A percentile compares a stretch with the other conserved stretches of the same genome.
These are phyloP conservation scores for Rhynchosporium secalis DNA, from an alignment of 2,329 filamentous ascomycete species.

Conservation along the genomic window DNA sequence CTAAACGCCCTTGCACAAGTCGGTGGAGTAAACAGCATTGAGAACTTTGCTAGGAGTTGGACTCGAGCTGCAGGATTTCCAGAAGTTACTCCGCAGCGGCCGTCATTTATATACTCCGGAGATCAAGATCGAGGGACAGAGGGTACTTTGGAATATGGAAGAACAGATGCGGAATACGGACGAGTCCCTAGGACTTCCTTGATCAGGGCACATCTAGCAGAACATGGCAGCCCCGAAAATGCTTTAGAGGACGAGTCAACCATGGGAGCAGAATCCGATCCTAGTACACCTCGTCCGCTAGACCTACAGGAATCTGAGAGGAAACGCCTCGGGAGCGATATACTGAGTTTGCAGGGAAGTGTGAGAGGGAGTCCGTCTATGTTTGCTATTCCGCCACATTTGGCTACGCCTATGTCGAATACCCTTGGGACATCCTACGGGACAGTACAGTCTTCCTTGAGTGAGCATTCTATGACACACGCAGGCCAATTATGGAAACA, in stretches of 20 bases:
- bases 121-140: slow-evolving; percentile 47
- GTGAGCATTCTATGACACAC: slow-evolving; percentile 49
- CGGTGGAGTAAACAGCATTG: slow-evolving; percentile 89
- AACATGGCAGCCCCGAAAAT: slow-evolving; percentile 37
- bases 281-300: slow-evolving; percentile 36
- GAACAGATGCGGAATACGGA: slow-evolving; percentile 33
- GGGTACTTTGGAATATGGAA: slow-evolving; percentile 32
- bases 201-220: slow-evolving; percentile 54
- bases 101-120: slow-evolving; percentile 68
- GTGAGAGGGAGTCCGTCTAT: slow-evolving; percentile 48
- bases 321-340: slow-evolving; percentile 28
- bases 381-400: slow-evolving; percentile 58
- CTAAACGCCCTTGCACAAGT: slow-evolving; percentile 65
- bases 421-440: slow-evolving; percentile 68
- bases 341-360: slow-evolving; percentile 36
- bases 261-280: slow-evolving; percentile 19
- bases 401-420: slow-evolving; percentile 68
- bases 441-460: slow-evolving; percentile 44
- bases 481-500: slow-evolving; percentile 54
- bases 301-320: slow-evolving; percentile 43
- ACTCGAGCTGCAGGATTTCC: slow-evolving; percentile 85
- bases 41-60: slow-evolving; percentile 91
- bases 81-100: slow-evolving; percentile 79
- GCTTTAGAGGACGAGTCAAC: slow-evolving; percentile 35
- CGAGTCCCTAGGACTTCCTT: slow-evolving; percentile 40